Base-by-base conservation (phyloP, 306 rosid genomes). In the Quercus wislizeni region DNA sequence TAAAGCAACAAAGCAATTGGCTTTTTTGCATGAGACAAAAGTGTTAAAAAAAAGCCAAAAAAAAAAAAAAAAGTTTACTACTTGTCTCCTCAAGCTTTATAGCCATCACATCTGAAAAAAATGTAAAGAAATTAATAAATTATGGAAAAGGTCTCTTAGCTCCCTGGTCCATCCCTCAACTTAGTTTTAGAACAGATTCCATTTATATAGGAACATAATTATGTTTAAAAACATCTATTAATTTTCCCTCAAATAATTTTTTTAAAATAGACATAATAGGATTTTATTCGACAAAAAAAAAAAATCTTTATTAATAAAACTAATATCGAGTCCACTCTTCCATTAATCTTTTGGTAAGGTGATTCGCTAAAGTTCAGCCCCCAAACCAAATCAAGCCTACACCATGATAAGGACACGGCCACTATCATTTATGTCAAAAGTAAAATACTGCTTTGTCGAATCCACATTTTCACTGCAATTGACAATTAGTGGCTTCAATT, bases 181-280 rank as follows among this genome's bases (percentile, higher is more conserved):
- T 31, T 55, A 28, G 80, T n/a, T 52, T 76, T 65, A 17, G 33
- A 30, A 12, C 31, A 65, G 80, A 52, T 76, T 76, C 80, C 80
- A 67, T 11, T 64, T 31, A 15, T 10, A 51, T 20, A 17, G 55
- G 51, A 76, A 25, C 15, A 28, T 11, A 77, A 77, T 76, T 35
- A 35, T 78, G 20, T 13, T 6, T 54, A 1, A 19, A 8, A 49
- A 67, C 25, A 67, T 19, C 13, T 9, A 67, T 33, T 21, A 19
- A 35, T 2, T 67, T 67, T 35, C 38, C 38, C 2, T 67, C 19
- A 18, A 67, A 49, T 3, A 31, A 6, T 6, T 38, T 38, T 38
- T 38, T 38, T 41, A 0, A 41, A 35, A 8, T 41, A 8, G 46
- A 41, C 11, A 8, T 8, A 41, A 41, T 41, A 41, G 11, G 11